Evolutionary conservation across 345 rosid species (phyloP).

Genomic region (Pugionium cornutum): DNA sequence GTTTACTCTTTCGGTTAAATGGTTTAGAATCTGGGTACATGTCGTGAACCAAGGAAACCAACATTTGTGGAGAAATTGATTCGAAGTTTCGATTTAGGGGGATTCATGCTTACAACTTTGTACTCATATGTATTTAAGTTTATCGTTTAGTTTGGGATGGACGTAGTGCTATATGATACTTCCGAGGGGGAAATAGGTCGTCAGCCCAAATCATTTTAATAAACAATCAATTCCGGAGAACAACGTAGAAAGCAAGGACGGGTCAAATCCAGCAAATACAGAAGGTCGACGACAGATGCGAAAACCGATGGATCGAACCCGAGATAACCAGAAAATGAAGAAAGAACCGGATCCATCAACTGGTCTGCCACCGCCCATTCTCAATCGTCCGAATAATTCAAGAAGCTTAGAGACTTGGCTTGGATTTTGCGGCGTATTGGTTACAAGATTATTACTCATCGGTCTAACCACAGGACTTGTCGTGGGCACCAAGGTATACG

Average conservation of each 20-base stretch:
- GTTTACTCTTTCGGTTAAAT: no score
- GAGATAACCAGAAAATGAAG: constrained; percentile 9
- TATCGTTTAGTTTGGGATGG: no score
- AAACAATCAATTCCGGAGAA: constrained; percentile 33
- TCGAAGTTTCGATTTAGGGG: no score
- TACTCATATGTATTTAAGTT: no score
- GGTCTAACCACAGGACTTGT: constrained; percentile 10
- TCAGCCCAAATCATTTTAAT: constrained; percentile 1
- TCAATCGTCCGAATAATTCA: constrained; percentile 21
- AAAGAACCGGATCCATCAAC: constrained; percentile 18
- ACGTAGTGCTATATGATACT: no score
- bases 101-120: no score
- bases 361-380: constrained; percentile 24
- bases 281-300: constrained; percentile 19
- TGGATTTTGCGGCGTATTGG: constrained; percentile 28
- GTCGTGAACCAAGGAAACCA: no score
- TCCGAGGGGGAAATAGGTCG: no score
- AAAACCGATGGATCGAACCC: constrained; percentile 27
- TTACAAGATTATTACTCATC: constrained; percentile 25
- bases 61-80: no score
- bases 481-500: not conserved
- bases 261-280: constrained; percentile 32
- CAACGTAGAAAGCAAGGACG: constrained; percentile 17
- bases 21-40: no score
- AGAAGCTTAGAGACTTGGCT: constrained; percentile 23